These are phyloP conservation scores for Castanospermum australe DNA, from an alignment of 306 rosid genomes.

Conservation along the genomic window DNA sequence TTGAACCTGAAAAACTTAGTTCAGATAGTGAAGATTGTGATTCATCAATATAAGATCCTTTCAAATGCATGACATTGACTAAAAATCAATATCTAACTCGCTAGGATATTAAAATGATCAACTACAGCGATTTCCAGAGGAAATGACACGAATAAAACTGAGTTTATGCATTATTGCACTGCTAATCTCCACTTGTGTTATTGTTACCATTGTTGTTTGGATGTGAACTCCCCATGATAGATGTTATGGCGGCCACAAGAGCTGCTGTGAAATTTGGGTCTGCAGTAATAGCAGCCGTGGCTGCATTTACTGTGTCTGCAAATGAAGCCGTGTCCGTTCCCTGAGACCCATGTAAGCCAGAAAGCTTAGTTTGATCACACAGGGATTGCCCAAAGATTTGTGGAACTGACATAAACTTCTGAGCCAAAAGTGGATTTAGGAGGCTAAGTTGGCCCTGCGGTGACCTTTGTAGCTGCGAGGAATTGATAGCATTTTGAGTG, in stretches of 20 bases:
- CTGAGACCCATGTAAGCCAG: conserved; percentile 29
- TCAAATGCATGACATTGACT: background rate
- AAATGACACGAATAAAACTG: background rate
- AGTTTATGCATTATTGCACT: conserved; percentile 26
- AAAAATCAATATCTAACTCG: background rate
- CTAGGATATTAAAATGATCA: background rate
- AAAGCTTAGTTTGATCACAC: conserved; percentile 19
- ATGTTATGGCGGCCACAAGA: conserved; percentile 60
- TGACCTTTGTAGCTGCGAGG: conserved; percentile 9
- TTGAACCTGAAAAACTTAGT: background rate
- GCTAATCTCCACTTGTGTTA: conserved; percentile 11
- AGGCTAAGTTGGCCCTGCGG: background rate
- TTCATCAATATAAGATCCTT: background rate
- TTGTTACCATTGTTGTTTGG: conserved; percentile 21
- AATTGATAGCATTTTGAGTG: conserved; percentile 27
- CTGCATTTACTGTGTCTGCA: conserved; percentile 47
- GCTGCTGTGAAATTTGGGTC: conserved; percentile 66
- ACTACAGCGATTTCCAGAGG: background rate
- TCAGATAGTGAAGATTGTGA: background rate
- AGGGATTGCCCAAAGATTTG: conserved; percentile 23
- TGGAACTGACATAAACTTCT: background rate
- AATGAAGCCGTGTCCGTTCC: conserved; percentile 25
- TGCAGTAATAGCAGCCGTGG: conserved; percentile 55
- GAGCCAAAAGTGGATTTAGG: conserved; percentile 27
- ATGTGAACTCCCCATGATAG: conserved; percentile 45